Conservation (phyloP, 345 rosid species). For the Gossypium thurberi region DNA sequence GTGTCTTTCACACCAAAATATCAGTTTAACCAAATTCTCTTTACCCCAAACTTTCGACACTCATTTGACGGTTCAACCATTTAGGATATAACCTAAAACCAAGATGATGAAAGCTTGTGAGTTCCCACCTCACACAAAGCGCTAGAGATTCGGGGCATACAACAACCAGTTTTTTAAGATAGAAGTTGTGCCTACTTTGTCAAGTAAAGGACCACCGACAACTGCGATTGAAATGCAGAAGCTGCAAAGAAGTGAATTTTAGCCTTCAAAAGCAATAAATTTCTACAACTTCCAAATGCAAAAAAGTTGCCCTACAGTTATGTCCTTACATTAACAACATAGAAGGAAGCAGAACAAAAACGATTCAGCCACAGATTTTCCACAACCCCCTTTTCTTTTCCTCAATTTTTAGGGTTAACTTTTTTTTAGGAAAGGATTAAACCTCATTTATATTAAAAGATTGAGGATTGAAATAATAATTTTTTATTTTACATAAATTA, state of each 20-base stretch:
- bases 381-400: background rate
- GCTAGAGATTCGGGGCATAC: too few relatives aligned
- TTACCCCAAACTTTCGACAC: constrained; percentile 14
- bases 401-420: too few relatives aligned
- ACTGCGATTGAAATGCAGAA: constrained; percentile 2
- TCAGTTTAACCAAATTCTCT: constrained; percentile 5
- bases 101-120: background rate
- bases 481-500: too few relatives aligned
- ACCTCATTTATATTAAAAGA: too few relatives aligned
- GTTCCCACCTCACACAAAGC: background rate
- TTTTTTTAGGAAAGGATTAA: too few relatives aligned
- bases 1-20: too few relatives aligned
- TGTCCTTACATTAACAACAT: background rate
- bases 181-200: too few relatives aligned
- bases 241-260: background rate
- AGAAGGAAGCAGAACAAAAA: background rate
- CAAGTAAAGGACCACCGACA: background rate
- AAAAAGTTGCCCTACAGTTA: background rate
- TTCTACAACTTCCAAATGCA: background rate
- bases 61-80: constrained; percentile 14
- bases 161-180: too few relatives aligned
- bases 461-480: too few relatives aligned
- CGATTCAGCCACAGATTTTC: background rate
- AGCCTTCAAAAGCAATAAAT: background rate
- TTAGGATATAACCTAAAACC: background rate